A percentile compares a stretch with the other conserved stretches of the same genome.
Conservation (phyloP, 306 rosid species). For the Astragalus membranaceus region DNA sequence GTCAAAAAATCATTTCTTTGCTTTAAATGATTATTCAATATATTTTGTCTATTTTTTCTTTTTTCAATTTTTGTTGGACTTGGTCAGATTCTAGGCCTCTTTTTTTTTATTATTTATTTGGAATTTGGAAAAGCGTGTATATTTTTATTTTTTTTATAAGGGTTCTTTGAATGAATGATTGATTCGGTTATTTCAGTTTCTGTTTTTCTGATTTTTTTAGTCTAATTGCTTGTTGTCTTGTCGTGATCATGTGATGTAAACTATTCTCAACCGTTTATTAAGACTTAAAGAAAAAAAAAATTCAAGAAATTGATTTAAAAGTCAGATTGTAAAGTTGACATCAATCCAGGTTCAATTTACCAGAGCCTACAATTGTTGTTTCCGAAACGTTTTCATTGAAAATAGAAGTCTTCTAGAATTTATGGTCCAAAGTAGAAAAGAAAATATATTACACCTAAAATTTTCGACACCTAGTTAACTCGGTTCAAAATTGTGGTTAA, state of each 20-base stretch:
- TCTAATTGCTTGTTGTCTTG: conserved; percentile 33
- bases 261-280: conserved; percentile 18
- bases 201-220: conserved; percentile 14
- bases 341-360: neutral
- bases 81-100: conserved; percentile 1
- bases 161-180: conserved; percentile 24
- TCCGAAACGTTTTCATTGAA: neutral
- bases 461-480: neutral
- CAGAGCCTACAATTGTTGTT: neutral
- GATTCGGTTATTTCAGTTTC: conserved; percentile 26
- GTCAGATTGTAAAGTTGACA: conserved; percentile 21
- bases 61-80: neutral
- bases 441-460: neutral
- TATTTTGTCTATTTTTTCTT: neutral
- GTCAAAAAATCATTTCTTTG: too few species aligned
- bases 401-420: neutral
- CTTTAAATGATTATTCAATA: too few species aligned
- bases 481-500: too few species aligned
- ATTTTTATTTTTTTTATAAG: neutral
- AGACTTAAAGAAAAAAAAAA: neutral
- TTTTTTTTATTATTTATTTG: neutral
- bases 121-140: neutral
- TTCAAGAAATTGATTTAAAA: neutral
- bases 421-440: neutral
- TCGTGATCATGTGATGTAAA: conserved; percentile 24